phyloP scores from a whole-genome alignment of 1,284 basidiomycete genomes.

The Ustilago nuda region DNA sequence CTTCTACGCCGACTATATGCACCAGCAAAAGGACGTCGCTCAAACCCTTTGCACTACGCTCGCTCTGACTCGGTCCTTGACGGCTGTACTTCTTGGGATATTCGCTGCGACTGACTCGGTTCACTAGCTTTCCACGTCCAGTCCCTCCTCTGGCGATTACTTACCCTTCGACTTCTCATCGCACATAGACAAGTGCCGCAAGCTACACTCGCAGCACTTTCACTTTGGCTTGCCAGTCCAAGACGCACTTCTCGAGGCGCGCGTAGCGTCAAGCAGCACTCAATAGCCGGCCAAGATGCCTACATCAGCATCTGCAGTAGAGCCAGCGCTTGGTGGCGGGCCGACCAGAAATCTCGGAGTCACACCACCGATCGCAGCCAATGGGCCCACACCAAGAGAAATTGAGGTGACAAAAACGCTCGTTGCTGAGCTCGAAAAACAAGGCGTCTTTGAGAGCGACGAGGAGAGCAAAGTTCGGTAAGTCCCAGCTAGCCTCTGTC shows the following conservation, averaged over 20 bases:
- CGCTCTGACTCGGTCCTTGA: neutral
- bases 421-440: constrained; percentile 86
- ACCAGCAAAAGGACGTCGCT: neutral
- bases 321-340: constrained; percentile 51
- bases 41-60: neutral
- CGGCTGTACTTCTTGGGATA: neutral
- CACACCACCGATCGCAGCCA: constrained; percentile 86
- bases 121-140: neutral
- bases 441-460: constrained; percentile 89
- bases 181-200: neutral
- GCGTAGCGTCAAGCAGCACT: constrained; percentile 13
- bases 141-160: neutral
- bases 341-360: constrained; percentile 69
- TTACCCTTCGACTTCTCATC: neutral
- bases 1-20: constrained; percentile 2
- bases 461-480: constrained; percentile 90
- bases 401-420: constrained; percentile 79
- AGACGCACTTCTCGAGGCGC: neutral
- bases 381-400: constrained; percentile 64
- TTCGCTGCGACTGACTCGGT: neutral
- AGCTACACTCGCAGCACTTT: neutral
- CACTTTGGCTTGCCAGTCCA: neutral
- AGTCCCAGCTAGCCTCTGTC: constrained; percentile 67
- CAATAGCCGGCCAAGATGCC: constrained; percentile 24
- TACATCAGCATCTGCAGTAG: constrained; percentile 46